phyloP scores from a whole-genome alignment of 345 rosid genomes.

The Boechera divaricarpa region DNA sequence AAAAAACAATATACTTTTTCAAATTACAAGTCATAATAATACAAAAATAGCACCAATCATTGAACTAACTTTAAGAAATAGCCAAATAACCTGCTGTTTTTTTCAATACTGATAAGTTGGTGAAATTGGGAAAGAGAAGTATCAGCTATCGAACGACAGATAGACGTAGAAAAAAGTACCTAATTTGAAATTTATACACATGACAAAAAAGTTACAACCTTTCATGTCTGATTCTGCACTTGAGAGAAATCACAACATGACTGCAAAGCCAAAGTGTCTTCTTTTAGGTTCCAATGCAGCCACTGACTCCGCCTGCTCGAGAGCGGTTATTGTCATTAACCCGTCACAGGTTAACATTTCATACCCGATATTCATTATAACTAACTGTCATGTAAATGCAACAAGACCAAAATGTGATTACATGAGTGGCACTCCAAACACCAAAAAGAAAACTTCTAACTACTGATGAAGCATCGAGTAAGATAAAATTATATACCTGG shows the following conservation, averaged over 20 bases:
- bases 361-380: not conserved
- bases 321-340: constrained; percentile 7
- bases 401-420: not conserved
- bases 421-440: constrained; percentile 3
- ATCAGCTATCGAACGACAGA: not conserved
- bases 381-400: constrained; percentile 5
- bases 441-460: not conserved
- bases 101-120: too few species aligned
- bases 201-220: not conserved
- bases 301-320: not conserved
- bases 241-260: constrained; percentile 7
- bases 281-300: constrained; percentile 8
- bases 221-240: constrained; percentile 5
- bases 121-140: not conserved
- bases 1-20: not conserved
- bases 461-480: not conserved
- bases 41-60: not conserved
- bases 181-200: not conserved
- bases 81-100: too few species aligned
- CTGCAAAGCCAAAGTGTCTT: constrained; percentile 1
- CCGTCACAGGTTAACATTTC: not conserved
- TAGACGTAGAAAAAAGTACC: not conserved
- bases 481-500: not conserved
- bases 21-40: not conserved
- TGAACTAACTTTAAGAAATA: too few species aligned